Evolutionary conservation across 805 yeast species (phyloP), one percentile per base, ranked within the genome.

Genomic region (Candida tibetensis): DNA sequence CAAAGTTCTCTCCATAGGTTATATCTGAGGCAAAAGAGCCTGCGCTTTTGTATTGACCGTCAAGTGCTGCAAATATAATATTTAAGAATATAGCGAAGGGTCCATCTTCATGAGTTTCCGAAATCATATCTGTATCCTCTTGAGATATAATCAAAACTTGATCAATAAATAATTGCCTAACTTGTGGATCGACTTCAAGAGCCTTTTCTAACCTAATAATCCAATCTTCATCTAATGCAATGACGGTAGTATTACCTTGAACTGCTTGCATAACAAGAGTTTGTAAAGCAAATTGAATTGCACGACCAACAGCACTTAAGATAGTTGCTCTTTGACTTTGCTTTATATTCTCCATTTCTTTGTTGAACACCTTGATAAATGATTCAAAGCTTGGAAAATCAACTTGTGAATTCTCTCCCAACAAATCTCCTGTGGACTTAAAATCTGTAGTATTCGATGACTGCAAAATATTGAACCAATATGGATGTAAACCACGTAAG

Each of bases 141-240:
- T 32, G 32, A 4, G 37, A 25, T 2, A 52, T 40, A 14, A 53
- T 34, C 3, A 17, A n/a, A 14, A 65, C 55, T 23, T 59, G 54
- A 2, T 38, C 14, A n/a, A 46, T 41, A 14, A 66, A 41, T 6
- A 53, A 44, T 0, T 34, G 30, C 17, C 65, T 64, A 1, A 84
- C 85, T 2, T 49, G 53, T 0, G 68, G 68, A 51, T 88, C 95
- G 29, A 74, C 61, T 28, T 77, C 82, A 8, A 85, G 36, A 0
- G 91, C 85, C 41, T 78, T 85, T 7, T 82, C 87, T 17, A 85
- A 49, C 50, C 91, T 70, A 0, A 75, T 61, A 3, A 68, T 63
- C 95, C 95, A 88, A 36, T 83, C 82, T 44, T 82, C 83, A 54
- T 88, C 95, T 16, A 72, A 62, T 0, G 76, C 76, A 32, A 86